phyloP scores from a whole-genome alignment of 108 stramenopile genomes.

The Asterionellopsis glacialis region DNA sequence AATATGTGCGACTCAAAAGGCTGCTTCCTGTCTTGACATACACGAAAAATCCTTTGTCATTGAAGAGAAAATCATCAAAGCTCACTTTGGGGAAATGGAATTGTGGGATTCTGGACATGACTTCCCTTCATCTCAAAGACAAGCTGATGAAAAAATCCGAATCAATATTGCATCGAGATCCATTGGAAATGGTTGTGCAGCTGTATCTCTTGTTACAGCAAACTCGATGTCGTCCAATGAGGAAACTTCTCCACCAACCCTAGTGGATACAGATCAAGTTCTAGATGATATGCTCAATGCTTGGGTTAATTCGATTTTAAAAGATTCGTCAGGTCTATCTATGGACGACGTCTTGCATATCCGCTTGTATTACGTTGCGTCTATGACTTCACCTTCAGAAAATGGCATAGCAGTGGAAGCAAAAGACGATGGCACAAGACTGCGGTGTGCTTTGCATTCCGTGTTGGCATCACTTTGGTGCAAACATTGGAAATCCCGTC shows the following conservation, averaged over 20 bases:
- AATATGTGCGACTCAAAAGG: slow-evolving; percentile 49
- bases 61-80: slow-evolving; percentile 1
- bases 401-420: background rate
- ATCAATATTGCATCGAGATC: slow-evolving; percentile 23
- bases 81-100: background rate
- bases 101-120: slow-evolving; percentile 63
- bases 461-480: slow-evolving; percentile 21
- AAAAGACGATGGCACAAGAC: slow-evolving; percentile 22
- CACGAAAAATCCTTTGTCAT: slow-evolving; percentile 11
- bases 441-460: slow-evolving; percentile 30
- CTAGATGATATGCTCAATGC: slow-evolving; percentile 43
- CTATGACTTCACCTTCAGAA: slow-evolving; percentile 4
- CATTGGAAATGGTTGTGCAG: slow-evolving; percentile 40
- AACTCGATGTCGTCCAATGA: background rate
- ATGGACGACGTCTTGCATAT: slow-evolving; percentile 40
- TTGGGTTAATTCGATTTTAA: slow-evolving; percentile 6
- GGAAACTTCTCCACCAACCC: background rate
- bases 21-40: slow-evolving; percentile 37
- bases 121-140: background rate
- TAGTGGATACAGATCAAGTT: slow-evolving; percentile 25
- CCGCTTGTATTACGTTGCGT: slow-evolving; percentile 55
- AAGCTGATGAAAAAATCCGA: slow-evolving; percentile 5
- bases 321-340: slow-evolving; percentile 26
- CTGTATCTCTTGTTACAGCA: slow-evolving; percentile 44
- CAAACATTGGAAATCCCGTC: slow-evolving; percentile 12